These are phyloP conservation scores for Globisporangium paroecandrum DNA, from an alignment of 352 stramenopile genomes.

Conservation along the genomic window DNA sequence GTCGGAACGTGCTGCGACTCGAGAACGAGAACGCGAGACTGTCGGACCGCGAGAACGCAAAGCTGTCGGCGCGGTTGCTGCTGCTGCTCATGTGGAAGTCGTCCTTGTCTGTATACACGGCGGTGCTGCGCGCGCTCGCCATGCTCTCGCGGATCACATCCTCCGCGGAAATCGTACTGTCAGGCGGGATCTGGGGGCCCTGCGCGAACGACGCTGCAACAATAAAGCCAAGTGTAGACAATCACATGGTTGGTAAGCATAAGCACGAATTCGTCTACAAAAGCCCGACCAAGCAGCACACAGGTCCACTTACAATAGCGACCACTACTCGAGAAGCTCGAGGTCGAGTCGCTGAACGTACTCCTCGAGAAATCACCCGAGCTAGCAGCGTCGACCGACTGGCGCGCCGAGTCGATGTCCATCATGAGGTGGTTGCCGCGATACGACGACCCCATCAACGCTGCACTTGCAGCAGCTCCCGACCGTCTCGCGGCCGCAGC, in stretches of 20 bases:
- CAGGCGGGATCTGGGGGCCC: constrained; percentile 64
- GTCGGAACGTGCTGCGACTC: constrained; percentile 72
- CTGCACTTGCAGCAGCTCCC: constrained; percentile 2
- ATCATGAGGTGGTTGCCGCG: constrained; percentile 42
- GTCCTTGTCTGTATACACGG: constrained; percentile 68
- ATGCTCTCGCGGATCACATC: constrained; percentile 86
- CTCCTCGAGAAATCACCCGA: constrained; percentile 33
- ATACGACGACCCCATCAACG: constrained; percentile 2
- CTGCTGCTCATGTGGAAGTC: constrained; percentile 39
- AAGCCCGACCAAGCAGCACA: not conserved
- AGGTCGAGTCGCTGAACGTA: constrained; percentile 41
- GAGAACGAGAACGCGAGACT: constrained; percentile 65
- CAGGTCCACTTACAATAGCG: constrained; percentile 38
- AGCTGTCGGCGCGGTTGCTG: constrained; percentile 30
- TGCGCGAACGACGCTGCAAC: constrained; percentile 46
- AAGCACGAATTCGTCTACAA: not conserved
- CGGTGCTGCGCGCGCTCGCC: constrained; percentile 70
- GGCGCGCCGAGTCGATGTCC: constrained; percentile 43
- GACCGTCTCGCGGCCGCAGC: constrained; percentile 23
- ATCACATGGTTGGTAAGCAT: not conserved
- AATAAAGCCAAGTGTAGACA: not conserved
- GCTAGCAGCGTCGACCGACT: constrained; percentile 32
- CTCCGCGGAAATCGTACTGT: constrained; percentile 82
- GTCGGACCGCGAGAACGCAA: constrained; percentile 48
- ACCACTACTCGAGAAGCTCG: constrained; percentile 27